phyloP scores from a whole-genome alignment of 768 basidiomycete species.

The Polyporus arcularius region DNA sequence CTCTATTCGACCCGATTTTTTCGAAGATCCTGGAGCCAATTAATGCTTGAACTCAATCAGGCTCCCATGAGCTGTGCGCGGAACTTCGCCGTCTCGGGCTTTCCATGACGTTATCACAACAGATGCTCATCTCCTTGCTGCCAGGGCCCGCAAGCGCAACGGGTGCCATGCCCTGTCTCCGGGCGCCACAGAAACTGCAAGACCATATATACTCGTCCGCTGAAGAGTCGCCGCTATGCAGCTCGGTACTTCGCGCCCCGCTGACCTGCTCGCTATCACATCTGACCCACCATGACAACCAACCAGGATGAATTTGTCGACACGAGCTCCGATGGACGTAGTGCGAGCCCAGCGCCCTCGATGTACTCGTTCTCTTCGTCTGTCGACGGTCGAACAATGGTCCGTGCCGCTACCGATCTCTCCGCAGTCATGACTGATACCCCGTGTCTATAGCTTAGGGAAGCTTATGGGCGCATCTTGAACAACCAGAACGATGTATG shows the following conservation, averaged over 20 bases:
- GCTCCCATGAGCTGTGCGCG: slow-evolving; percentile 12
- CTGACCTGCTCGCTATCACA: background rate
- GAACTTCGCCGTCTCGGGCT: slow-evolving; percentile 5
- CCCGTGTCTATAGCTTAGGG: slow-evolving; percentile 22
- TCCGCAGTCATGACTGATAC: background rate
- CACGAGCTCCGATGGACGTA: slow-evolving; percentile 16
- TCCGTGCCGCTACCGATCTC: background rate
- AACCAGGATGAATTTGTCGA: slow-evolving; percentile 13
- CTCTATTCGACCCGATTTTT: slow-evolving; percentile 1
- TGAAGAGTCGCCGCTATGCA: slow-evolving; percentile 4
- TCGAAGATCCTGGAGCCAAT: slow-evolving; percentile 5
- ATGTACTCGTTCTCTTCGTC: slow-evolving; percentile 34
- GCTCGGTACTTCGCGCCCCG: slow-evolving; percentile 10
- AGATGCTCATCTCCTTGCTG: slow-evolving; percentile 3
- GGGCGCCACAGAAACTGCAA: slow-evolving; percentile 8
- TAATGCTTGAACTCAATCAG: slow-evolving; percentile 13
- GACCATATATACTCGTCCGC: slow-evolving; percentile 16
- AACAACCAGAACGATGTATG: slow-evolving; percentile 33
- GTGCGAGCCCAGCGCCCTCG: slow-evolving; percentile 31
- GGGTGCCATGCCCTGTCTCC: slow-evolving; percentile 2
- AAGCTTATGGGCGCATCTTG: slow-evolving; percentile 30
- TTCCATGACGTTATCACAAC: slow-evolving; percentile 14
- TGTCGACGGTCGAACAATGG: slow-evolving; percentile 30
- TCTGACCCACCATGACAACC: slow-evolving; percentile 6
- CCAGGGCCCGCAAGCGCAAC: slow-evolving; percentile 5